A percentile compares a stretch with the other conserved stretches of the same genome.
Evolutionary conservation across 192 early-diverging fungal genomes (phyloP).

Genomic region (Entomortierella beljakovae): DNA sequence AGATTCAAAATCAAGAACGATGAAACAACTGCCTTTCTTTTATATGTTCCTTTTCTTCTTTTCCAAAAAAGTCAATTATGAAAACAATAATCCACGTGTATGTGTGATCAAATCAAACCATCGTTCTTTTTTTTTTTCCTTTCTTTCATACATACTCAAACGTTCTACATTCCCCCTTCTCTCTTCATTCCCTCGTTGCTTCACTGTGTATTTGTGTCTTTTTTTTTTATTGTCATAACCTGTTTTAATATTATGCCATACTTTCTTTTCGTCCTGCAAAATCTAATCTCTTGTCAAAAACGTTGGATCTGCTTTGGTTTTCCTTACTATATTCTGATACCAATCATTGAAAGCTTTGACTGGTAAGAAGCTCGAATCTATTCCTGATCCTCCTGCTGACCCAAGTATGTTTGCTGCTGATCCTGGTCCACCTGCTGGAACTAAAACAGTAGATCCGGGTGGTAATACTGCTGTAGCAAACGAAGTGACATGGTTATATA

Average conservation of each 20-base stretch:
- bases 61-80: too few species aligned
- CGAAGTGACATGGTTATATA: constrained; percentile 83
- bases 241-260: neutral
- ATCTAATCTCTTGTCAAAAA: constrained; percentile 49
- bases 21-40: too few species aligned
- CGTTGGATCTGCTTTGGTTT: constrained; percentile 77
- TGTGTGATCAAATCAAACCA: too few species aligned
- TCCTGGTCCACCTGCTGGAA: constrained; percentile 61
- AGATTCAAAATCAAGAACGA: too few species aligned
- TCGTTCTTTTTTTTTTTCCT: too few species aligned
- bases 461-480: constrained; percentile 70
- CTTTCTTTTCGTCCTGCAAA: neutral
- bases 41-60: too few species aligned
- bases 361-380: constrained; percentile 62
- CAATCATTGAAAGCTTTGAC: constrained; percentile 83
- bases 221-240: neutral
- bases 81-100: too few species aligned
- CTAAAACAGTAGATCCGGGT: constrained; percentile 61
- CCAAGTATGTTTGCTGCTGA: constrained; percentile 37
- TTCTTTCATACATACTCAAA: too few species aligned
- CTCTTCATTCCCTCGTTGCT: too few species aligned
- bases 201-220: neutral
- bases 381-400: neutral
- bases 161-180: too few species aligned
- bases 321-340: constrained; percentile 81